phyloP scores from a whole-genome alignment of 129 eudicot species.

The Deinandra increscens region DNA sequence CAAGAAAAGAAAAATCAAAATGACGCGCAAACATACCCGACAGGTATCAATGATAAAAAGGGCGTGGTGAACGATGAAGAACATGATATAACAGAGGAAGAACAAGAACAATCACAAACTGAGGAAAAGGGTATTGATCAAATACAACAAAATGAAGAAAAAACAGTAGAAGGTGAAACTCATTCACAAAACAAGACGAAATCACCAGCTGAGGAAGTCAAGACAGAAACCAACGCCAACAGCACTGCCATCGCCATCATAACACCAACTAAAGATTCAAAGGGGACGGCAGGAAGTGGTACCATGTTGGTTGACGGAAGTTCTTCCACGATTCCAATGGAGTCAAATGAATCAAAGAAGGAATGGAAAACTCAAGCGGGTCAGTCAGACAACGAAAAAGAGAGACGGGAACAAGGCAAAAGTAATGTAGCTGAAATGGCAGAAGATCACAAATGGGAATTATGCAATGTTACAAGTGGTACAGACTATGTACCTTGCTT shows the following conservation, averaged over 20 bases:
- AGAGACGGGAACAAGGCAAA: conserved; percentile 41
- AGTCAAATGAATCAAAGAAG: conserved; percentile 57
- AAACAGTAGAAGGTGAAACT: conserved; percentile 9
- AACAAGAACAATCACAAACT: conserved; percentile 35
- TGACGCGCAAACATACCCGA: neutral
- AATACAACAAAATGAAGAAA: conserved; percentile 42
- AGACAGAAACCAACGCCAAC: conserved; percentile 9
- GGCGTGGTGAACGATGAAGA: conserved; percentile 6
- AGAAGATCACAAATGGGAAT: conserved; percentile 51
- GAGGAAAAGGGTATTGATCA: conserved; percentile 40
- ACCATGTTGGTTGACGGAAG: conserved; percentile 25
- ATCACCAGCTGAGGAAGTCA: conserved; percentile 17
- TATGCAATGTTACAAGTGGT: conserved; percentile 67
- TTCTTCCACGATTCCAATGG: conserved; percentile 59
- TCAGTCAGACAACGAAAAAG: conserved; percentile 59
- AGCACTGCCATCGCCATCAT: neutral
- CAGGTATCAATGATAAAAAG: conserved; percentile 7
- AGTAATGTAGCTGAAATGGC: conserved; percentile 15
- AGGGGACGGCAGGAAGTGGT: neutral
- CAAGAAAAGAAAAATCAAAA: conserved; percentile 7
- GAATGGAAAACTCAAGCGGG: conserved; percentile 65
- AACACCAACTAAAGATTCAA: conserved; percentile 18
- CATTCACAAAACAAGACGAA: conserved; percentile 17
- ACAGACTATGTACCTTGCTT: conserved; percentile 76
- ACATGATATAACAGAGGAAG: conserved; percentile 39